Conservation (phyloP, 1,284 basidiomycete species). For the Rhodotorula sp. region DNA sequence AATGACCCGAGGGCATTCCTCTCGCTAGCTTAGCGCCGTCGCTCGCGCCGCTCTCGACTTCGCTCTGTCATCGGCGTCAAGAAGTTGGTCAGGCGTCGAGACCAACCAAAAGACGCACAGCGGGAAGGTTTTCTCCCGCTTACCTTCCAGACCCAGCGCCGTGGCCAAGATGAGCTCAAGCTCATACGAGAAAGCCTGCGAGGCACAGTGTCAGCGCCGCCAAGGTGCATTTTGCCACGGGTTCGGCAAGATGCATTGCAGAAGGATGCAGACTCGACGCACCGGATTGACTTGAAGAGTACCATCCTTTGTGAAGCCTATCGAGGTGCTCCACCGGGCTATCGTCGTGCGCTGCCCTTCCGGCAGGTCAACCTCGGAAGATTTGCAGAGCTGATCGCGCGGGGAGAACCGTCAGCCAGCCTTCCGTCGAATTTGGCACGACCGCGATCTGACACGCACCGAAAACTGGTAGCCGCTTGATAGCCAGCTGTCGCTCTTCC, state of each 20-base stretch:
- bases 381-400: not conserved
- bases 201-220: too few species aligned
- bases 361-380: not conserved
- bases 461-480: not conserved
- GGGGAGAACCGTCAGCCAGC: not conserved
- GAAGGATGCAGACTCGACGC: not conserved
- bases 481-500: not conserved
- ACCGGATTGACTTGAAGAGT: slow-evolving; percentile 8
- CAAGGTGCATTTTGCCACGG: too few species aligned
- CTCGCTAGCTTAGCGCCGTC: not conserved
- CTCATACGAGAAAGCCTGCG: not conserved
- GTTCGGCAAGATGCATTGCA: too few species aligned
- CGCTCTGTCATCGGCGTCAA: not conserved
- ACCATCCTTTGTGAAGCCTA: slow-evolving; percentile 12
- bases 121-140: not conserved
- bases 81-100: not conserved
- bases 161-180: slow-evolving; percentile 9
- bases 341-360: not conserved
- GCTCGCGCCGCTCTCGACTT: not conserved
- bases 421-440: too few species aligned
- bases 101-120: too few species aligned
- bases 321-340: slow-evolving; percentile 10
- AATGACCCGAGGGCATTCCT: too few species aligned
- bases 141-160: slow-evolving; percentile 2
- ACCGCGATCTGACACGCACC: not conserved